Conservation (phyloP, 2,329 filamentous ascomycete genomes). For the Curvularia spicifera region DNA sequence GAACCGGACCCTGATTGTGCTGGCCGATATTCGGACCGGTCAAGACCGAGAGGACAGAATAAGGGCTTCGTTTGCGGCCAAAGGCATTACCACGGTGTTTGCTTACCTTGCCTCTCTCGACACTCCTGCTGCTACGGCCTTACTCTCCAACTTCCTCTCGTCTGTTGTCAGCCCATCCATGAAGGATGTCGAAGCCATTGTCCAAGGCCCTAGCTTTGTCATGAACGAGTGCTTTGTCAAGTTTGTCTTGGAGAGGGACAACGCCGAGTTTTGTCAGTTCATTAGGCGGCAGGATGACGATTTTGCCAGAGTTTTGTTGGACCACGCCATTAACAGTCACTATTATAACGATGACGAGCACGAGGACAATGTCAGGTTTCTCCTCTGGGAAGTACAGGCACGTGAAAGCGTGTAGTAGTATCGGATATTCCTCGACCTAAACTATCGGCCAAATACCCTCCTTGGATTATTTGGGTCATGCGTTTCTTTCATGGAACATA, state of each 20-base stretch:
- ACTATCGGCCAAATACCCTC: not conserved
- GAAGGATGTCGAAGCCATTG: conserved; percentile 30
- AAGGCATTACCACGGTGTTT: conserved; percentile 23
- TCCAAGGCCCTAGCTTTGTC: conserved; percentile 17
- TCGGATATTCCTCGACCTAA: not conserved
- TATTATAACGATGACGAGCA: conserved; percentile 27
- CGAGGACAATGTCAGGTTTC: conserved; percentile 29
- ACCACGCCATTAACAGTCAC: conserved; percentile 29
- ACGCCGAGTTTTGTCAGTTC: conserved; percentile 30
- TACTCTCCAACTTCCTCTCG: conserved; percentile 22
- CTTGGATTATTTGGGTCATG: not conserved
- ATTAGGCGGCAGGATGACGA: conserved; percentile 31
- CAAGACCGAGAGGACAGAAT: conserved; percentile 24
- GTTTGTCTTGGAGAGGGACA: conserved; percentile 25
- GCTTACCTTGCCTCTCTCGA: conserved; percentile 26
- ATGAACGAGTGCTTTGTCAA: conserved; percentile 34
- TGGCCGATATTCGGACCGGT: conserved; percentile 28
- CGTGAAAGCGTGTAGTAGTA: conserved; percentile 26
- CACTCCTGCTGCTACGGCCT: conserved; percentile 7
- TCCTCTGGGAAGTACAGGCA: conserved; percentile 30
- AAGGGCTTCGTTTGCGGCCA: conserved; percentile 15
- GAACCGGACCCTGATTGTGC: conserved; percentile 20
- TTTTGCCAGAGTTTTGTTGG: conserved; percentile 24
- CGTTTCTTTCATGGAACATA: not conserved
- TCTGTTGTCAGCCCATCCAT: conserved; percentile 26